Conservation (phyloP, 1,139 yeast genomes). For the Blastobotrys apis region DNA sequence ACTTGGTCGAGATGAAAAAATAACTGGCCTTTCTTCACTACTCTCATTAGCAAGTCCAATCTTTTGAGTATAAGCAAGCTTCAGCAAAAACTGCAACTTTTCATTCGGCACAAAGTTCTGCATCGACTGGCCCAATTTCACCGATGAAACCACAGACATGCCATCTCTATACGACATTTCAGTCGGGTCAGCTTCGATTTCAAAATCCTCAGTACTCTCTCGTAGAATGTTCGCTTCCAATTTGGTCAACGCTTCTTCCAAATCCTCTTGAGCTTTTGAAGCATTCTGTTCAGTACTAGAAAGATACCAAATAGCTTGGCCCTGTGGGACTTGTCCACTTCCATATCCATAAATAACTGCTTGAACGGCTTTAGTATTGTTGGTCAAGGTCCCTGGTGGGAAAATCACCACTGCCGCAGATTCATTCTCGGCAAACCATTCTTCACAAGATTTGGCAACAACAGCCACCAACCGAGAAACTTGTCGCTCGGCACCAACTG, state of each 20-base stretch:
- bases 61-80: constrained; percentile 72
- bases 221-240: constrained; percentile 76
- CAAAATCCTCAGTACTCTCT: constrained; percentile 59
- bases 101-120: constrained; percentile 80
- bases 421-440: constrained; percentile 88
- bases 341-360: constrained; percentile 86
- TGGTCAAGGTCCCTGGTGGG: constrained; percentile 79
- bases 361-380: constrained; percentile 72
- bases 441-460: constrained; percentile 80
- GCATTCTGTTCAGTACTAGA: constrained; percentile 71
- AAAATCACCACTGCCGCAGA: constrained; percentile 83
- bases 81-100: constrained; percentile 70
- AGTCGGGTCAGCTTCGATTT: constrained; percentile 51
- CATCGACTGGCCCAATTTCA: constrained; percentile 79
- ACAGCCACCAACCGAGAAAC: constrained; percentile 75
- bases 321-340: constrained; percentile 83
- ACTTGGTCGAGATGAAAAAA: constrained; percentile 66
- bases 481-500: constrained; percentile 41
- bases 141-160: constrained; percentile 67
- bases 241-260: constrained; percentile 74
- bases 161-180: constrained; percentile 60
- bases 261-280: constrained; percentile 62
- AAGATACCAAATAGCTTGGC: constrained; percentile 86
- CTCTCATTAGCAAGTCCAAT: constrained; percentile 20
- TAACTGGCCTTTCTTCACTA: constrained; percentile 8